phyloP scores from a whole-genome alignment of 2,329 filamentous ascomycete genomes.

The Mycosphaerella sp. region DNA sequence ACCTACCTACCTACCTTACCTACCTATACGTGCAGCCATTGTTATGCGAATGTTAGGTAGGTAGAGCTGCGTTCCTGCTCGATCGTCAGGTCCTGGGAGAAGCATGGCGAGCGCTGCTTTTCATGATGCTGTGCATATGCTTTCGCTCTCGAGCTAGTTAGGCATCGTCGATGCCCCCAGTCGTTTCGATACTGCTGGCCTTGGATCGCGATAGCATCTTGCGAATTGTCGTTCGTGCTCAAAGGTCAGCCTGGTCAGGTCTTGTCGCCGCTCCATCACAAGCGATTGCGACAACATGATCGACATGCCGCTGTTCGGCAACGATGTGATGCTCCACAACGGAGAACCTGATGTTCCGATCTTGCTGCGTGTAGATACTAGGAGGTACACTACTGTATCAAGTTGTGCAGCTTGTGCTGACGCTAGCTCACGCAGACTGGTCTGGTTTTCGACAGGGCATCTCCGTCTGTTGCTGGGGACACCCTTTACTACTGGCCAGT shows the following conservation, averaged over 20 bases:
- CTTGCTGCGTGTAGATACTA: not conserved
- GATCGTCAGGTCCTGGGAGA: not conserved
- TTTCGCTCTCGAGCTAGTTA: slow-evolving; percentile 3
- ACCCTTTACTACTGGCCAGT: no score
- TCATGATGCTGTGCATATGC: slow-evolving; percentile 18
- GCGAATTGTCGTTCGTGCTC: no score
- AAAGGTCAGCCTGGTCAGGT: no score
- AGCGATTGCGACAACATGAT: not conserved
- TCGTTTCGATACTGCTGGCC: not conserved
- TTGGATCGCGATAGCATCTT: no score
- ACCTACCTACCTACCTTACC: no score
- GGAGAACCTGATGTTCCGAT: not conserved
- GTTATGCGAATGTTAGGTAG: not conserved
- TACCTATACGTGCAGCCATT: not conserved
- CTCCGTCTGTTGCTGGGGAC: no score
- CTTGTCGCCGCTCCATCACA: not conserved
- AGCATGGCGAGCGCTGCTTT: slow-evolving; percentile 11
- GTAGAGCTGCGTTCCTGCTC: not conserved
- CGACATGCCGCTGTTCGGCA: not conserved
- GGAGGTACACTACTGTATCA: no score
- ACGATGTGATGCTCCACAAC: not conserved
- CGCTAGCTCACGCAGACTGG: no score
- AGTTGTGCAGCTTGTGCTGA: no score
- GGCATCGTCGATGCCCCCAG: slow-evolving; percentile 19
- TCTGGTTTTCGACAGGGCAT: no score